phyloP scores from a whole-genome alignment of 169 alveolate species.

The Cryptosporidium sp. region DNA sequence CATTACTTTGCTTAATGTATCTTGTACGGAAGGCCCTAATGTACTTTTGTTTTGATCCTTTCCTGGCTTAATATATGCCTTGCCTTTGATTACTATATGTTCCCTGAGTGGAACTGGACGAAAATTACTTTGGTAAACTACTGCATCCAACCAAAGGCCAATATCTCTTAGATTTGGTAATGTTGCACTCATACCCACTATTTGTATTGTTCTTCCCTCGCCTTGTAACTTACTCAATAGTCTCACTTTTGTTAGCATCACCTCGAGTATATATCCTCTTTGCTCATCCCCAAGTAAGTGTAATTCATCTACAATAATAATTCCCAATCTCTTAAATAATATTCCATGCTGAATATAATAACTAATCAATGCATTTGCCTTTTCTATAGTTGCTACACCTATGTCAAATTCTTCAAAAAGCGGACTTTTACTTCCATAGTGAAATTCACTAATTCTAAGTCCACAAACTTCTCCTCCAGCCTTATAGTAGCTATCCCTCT shows the following conservation, averaged over 20 bases:
- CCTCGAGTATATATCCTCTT: slow-evolving; percentile 84
- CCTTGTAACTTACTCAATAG: slow-evolving; percentile 62
- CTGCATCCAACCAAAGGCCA: slow-evolving; percentile 84
- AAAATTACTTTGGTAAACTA: slow-evolving; percentile 81
- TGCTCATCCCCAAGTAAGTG: slow-evolving; percentile 84
- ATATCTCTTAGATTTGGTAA: slow-evolving; percentile 84
- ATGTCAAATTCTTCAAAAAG: slow-evolving; percentile 80
- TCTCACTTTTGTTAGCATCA: slow-evolving; percentile 76
- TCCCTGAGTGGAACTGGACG: slow-evolving; percentile 85
- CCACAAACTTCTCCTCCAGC: slow-evolving; percentile 43
- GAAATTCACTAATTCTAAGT: slow-evolving; percentile 46
- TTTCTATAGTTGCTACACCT: slow-evolving; percentile 87
- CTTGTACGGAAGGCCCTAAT: not conserved
- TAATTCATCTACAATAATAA: slow-evolving; percentile 84
- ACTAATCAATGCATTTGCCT: slow-evolving; percentile 83
- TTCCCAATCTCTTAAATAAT: slow-evolving; percentile 71
- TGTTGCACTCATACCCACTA: slow-evolving; percentile 89
- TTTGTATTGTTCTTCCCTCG: slow-evolving; percentile 75
- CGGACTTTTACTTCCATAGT: slow-evolving; percentile 63
- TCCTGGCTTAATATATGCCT: slow-evolving; percentile 69
- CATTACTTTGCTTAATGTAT: not conserved
- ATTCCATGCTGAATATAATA: slow-evolving; percentile 71
- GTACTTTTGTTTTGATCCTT: not conserved
- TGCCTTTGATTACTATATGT: slow-evolving; percentile 63
- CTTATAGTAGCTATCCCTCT: slow-evolving; percentile 77